phyloP scores from a whole-genome alignment of 2,329 filamentous ascomycete species.

The Fusarium nurragi region DNA sequence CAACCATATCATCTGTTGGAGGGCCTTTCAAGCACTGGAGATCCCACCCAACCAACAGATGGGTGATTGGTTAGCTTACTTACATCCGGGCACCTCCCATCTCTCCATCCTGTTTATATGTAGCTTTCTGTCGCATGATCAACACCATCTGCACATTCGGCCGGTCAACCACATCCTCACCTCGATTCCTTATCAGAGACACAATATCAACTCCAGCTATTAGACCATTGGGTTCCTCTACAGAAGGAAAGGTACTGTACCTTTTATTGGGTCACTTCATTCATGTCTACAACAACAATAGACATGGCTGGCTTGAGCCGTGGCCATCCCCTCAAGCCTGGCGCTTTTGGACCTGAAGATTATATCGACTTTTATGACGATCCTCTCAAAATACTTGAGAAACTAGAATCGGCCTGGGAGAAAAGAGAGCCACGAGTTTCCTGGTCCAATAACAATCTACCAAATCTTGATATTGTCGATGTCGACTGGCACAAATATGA shows the following conservation, averaged over 20 bases:
- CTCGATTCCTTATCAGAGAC: neutral
- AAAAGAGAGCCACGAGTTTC: constrained; percentile 28
- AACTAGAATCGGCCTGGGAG: constrained; percentile 39
- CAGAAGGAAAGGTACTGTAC: neutral
- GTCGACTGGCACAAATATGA: constrained; percentile 59
- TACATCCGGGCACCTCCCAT: constrained; percentile 3
- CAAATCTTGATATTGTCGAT: constrained; percentile 40
- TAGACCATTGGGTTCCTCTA: neutral
- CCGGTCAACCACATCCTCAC: neutral
- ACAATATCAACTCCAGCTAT: neutral
- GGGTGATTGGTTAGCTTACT: neutral
- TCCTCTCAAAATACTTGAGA: constrained; percentile 41
- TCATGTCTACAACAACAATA: neutral
- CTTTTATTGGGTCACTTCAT: neutral
- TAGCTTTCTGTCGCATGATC: constrained; percentile 15
- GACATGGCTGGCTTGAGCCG: constrained; percentile 19
- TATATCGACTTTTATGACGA: constrained; percentile 46
- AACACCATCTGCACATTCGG: constrained; percentile 2
- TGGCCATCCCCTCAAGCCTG: constrained; percentile 42
- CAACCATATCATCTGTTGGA: constrained; percentile 1
- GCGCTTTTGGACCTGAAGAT: constrained; percentile 46
- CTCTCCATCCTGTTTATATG: constrained; percentile 19
- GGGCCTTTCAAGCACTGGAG: neutral
- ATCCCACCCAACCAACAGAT: neutral
- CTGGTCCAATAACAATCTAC: constrained; percentile 38